Conservation (phyloP, 2,329 filamentous ascomycete species). For the Sarocladiaceae sp. region DNA sequence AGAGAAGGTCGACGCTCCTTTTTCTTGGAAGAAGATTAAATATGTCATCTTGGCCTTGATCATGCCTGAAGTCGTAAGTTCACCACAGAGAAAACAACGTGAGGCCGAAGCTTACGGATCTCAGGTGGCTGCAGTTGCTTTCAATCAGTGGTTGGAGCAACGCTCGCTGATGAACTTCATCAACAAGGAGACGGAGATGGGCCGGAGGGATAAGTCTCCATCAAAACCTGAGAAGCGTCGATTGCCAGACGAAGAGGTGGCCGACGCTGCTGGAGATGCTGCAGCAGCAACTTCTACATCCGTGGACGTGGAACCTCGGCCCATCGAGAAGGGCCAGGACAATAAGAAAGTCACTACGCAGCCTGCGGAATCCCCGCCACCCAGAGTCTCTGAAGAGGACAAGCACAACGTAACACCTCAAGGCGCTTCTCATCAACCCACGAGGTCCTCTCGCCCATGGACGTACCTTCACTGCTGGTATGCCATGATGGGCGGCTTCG, state of each 20-base stretch:
- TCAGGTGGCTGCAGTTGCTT: neutral
- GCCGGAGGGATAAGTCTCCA: too few relatives aligned
- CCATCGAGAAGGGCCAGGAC: neutral
- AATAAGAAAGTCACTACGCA: neutral
- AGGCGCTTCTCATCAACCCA: too few relatives aligned
- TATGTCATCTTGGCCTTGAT: neutral
- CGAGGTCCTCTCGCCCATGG: neutral
- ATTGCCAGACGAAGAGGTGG: neutral
- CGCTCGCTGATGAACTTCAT: constrained; percentile 5
- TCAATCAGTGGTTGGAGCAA: constrained; percentile 3
- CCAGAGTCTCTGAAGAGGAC: neutral
- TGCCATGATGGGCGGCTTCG: constrained; percentile 5
- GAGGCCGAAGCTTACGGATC: neutral
- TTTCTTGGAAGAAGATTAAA: constrained; percentile 3
- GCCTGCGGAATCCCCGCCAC: neutral
- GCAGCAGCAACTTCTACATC: neutral
- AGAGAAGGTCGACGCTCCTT: neutral
- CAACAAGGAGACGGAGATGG: neutral
- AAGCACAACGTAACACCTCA: too few relatives aligned
- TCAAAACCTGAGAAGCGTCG: too few relatives aligned
- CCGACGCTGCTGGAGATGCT: neutral
- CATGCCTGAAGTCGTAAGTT: constrained; percentile 3
- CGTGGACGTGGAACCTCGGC: neutral
- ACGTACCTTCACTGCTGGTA: neutral
- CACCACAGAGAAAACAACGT: too few relatives aligned